Evolutionary conservation across 768 basidiomycete genomes (phyloP).

Genomic region (Multifurca ochricompacta): DNA sequence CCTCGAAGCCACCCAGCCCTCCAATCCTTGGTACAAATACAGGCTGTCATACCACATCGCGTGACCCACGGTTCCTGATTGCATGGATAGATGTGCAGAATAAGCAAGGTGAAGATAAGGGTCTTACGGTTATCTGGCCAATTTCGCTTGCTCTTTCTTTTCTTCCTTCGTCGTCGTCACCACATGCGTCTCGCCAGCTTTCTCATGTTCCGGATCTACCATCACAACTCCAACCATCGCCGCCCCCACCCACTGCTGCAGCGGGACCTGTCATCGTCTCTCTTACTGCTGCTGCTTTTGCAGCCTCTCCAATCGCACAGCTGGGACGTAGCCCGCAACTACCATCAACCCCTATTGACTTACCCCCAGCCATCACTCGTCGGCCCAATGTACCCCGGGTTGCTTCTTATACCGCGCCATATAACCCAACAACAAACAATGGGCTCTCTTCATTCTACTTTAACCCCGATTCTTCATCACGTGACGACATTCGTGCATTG

Average conservation of each 20-base stretch:
- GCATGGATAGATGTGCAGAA: conserved; percentile 72
- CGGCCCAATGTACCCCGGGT: background rate
- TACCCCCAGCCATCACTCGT: conserved; percentile 16
- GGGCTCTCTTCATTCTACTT: conserved; percentile 46
- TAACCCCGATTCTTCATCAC: conserved; percentile 24
- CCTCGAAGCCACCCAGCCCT: conserved; percentile 7
- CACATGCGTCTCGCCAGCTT: conserved; percentile 37
- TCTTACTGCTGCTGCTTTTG: background rate
- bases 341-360: conserved; percentile 5
- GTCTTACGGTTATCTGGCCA: conserved; percentile 68
- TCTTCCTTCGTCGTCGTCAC: conserved; percentile 30
- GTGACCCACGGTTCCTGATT: conserved; percentile 42
- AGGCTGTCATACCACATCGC: background rate
- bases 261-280: conserved; percentile 19
- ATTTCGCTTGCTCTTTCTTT: conserved; percentile 46
- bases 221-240: conserved; percentile 49
- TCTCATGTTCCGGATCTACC: conserved; percentile 58
- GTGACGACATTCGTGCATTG: conserved; percentile 42
- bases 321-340: conserved; percentile 3
- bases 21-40: background rate
- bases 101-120: conserved; percentile 75
- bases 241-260: conserved; percentile 33
- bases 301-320: conserved; percentile 8
- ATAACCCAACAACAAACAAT: conserved; percentile 23
- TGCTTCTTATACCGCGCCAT: background rate